Conservation (phyloP, 805 yeast species). For the Kluyveromyces lactis region DNA sequence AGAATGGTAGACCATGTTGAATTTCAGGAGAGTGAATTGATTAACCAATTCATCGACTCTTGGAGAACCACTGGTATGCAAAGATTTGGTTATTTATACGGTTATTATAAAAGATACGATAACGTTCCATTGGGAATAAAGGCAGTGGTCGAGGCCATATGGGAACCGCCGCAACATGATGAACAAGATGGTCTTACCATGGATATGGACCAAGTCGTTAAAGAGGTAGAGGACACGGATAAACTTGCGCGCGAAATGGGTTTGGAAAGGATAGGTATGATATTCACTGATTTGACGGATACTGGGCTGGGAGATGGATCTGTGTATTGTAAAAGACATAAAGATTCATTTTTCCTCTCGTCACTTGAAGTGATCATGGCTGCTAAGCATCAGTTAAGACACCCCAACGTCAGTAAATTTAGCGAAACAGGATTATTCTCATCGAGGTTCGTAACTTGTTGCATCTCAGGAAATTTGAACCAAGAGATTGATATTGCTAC, state of each 20-base stretch:
- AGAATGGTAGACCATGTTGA: constrained; percentile 98
- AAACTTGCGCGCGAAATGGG: constrained; percentile 52
- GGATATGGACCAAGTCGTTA: constrained; percentile 33
- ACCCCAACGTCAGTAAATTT: constrained; percentile 58
- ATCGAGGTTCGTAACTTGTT: constrained; percentile 90
- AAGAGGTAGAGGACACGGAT: constrained; percentile 43
- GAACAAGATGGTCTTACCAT: constrained; percentile 79
- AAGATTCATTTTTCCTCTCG: constrained; percentile 80
- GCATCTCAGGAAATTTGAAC: constrained; percentile 76
- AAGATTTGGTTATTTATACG: constrained; percentile 78
- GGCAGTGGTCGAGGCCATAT: constrained; percentile 88
- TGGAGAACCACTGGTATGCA: constrained; percentile 91
- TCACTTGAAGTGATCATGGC: constrained; percentile 84
- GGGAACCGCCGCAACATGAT: constrained; percentile 85
- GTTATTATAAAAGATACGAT: constrained; percentile 69
- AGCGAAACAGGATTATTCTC: constrained; percentile 59
- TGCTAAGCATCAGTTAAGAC: constrained; percentile 60
- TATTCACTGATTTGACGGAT: constrained; percentile 86
- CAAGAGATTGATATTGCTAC: constrained; percentile 88
- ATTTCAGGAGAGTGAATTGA: constrained; percentile 61
- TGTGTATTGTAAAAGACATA: constrained; percentile 88
- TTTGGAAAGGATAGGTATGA: constrained; percentile 64
- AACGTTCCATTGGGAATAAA: constrained; percentile 80
- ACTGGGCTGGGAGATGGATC: constrained; percentile 81
- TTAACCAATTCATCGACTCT: constrained; percentile 77